Evolutionary conservation across 2,329 filamentous ascomycete species (phyloP), one percentile per base, ranked within the genome.

Genomic region (Didymella pomorum): DNA sequence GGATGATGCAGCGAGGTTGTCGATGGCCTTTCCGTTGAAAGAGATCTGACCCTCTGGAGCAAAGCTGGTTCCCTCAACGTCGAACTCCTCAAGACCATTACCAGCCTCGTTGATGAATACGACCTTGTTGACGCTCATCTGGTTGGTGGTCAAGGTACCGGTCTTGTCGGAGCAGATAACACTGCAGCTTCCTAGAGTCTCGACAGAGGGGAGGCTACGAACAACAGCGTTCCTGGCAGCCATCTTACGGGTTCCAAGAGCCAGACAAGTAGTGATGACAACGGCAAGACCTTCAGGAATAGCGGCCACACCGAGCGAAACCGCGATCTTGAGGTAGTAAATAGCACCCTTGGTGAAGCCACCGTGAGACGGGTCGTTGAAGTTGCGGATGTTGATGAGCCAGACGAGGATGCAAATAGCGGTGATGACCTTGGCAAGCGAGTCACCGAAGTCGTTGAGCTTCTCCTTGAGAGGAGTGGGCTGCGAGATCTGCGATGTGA

Each of bases 121-220:
- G 55, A 98, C 81, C 79, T 94, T 96, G 82, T 89, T 95, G 56
- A 97, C 95, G 74, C 95, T 98, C 95, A 99, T 99, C 80, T 98
- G 93, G 81, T 99, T 99, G 39, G 95, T 99, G 11, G 95, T 99
- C 75, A 99, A 81, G 47, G 95, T 99, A 68, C 95, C 96, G 5
- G 95, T 99, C 84, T 99, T 99, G 83, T 99, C 95, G 4, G 96
- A 99, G 83, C 96, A 99, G 76, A 99, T 97, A 56, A 99, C 93
- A 73, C 95, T 99, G 86, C 95, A 99, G 84, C 95, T 99, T 75
- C 95, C 95, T 52, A 99, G 85, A 12, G 95, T 99, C 80, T 99
- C 95, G 51, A 99, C 95, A 1, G 95, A 99, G 20, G 95, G 95
- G 69, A 99, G 82, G 75, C 93, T 97, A 78, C 96, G 88, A 58